A percentile compares a stretch with the other conserved stretches of the same genome.
These are phyloP conservation scores for Neckera pumila DNA, from an alignment of 225 moss, liverwort and hornwort genomes.

Conservation along the genomic window DNA sequence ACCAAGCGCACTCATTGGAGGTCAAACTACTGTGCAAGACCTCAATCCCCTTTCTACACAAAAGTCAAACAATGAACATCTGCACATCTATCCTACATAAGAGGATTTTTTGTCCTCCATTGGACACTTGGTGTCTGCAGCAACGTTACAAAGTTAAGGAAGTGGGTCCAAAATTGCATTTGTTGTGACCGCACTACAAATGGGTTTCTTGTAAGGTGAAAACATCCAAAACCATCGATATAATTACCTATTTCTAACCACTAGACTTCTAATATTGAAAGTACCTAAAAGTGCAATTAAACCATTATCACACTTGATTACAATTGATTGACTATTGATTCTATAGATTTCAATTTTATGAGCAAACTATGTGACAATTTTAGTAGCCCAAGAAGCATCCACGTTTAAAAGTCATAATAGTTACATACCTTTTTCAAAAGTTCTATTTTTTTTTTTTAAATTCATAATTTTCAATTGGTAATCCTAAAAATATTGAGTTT, in stretches of 20 bases:
- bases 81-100: rapidly evolving
- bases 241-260: not conserved
- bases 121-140: rapidly evolving
- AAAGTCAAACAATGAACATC: not conserved
- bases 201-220: not conserved
- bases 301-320: not conserved
- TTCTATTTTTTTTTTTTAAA: rapidly evolving
- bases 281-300: not conserved
- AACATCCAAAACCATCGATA: too few relatives aligned
- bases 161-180: rapidly evolving
- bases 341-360: not conserved
- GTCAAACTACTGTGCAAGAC: too few relatives aligned
- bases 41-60: rapidly evolving
- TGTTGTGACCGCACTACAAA: too few relatives aligned
- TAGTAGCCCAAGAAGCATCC: rapidly evolving
- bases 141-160: rapidly evolving
- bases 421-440: too few relatives aligned
- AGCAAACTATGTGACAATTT: not conserved
- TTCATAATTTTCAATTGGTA: too few relatives aligned
- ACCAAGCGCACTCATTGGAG: rapidly evolving
- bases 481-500: rapidly evolving
- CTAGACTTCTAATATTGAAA: not conserved
- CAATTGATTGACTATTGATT: too few relatives aligned
- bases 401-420: not conserved
- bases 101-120: not conserved